These are phyloP conservation scores for Trypanosomatidae sp. DNA, from an alignment of 208 protist species.

Conservation along the genomic window DNA sequence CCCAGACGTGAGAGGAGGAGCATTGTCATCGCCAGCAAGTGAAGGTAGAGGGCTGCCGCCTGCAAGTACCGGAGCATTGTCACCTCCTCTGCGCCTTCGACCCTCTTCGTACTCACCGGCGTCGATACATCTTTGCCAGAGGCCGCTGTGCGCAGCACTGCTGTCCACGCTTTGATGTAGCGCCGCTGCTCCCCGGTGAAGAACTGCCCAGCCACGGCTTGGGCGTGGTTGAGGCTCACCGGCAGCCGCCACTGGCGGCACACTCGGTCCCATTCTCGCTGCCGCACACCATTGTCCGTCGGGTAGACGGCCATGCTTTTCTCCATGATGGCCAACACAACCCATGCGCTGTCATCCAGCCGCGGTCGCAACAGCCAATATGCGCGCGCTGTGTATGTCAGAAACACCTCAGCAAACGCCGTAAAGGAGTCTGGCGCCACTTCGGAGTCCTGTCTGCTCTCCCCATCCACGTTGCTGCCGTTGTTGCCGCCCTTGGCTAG, in stretches of 20 bases:
- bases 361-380: conserved; percentile 71
- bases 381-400: conserved; percentile 64
- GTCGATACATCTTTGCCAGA: neutral
- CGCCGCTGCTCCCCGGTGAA: conserved; percentile 30
- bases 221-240: conserved; percentile 31
- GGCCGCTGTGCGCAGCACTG: conserved; percentile 4
- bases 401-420: conserved; percentile 44
- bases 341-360: conserved; percentile 43
- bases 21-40: conserved; percentile 49
- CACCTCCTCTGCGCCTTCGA: conserved; percentile 33
- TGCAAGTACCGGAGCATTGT: conserved; percentile 62
- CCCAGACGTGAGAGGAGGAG: conserved; percentile 37
- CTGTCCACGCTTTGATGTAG: conserved; percentile 15
- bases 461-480: neutral
- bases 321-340: conserved; percentile 34
- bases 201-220: conserved; percentile 30
- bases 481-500: conserved; percentile 9
- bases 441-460: neutral
- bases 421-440: conserved; percentile 10
- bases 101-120: neutral
- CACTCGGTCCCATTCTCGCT: conserved; percentile 27
- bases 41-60: conserved; percentile 51
- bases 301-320: conserved; percentile 22
- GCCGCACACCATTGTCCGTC: conserved; percentile 13
- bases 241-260: conserved; percentile 46